These are phyloP conservation scores for Urtica urens DNA, from an alignment of 306 rosid genomes.

Conservation along the genomic window DNA sequence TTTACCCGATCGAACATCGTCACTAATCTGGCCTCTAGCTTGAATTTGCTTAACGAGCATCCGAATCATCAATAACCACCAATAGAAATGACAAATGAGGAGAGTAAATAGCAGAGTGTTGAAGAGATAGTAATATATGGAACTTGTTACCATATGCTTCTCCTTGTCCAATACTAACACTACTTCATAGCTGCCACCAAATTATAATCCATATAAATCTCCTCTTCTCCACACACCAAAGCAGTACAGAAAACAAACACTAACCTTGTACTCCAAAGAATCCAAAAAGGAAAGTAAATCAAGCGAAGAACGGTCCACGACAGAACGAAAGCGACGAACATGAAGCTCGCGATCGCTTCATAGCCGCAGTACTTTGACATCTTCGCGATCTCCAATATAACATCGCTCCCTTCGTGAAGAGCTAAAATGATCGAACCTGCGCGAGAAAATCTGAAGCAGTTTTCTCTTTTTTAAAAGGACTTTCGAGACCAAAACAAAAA, in stretches of 20 bases:
- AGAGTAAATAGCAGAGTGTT: conserved; percentile 24
- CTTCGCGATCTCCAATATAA: conserved; percentile 24
- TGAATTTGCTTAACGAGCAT: conserved; percentile 24
- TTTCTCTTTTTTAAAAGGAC: not conserved
- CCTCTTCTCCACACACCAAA: too few species aligned
- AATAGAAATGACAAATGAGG: conserved; percentile 22
- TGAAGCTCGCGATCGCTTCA: conserved; percentile 15
- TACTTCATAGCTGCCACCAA: conserved; percentile 22
- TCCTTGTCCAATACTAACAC: conserved; percentile 21
- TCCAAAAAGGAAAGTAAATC: conserved; percentile 25
- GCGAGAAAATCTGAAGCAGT: conserved; percentile 17
- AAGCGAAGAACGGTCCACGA: conserved; percentile 28
- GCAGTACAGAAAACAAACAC: conserved; percentile 1
- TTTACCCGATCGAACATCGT: conserved; percentile 31
- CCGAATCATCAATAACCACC: conserved; percentile 26
- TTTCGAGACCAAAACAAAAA: not conserved
- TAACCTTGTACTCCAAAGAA: conserved; percentile 32
- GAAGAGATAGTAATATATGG: conserved; percentile 20
- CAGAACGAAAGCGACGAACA: conserved; percentile 15
- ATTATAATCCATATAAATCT: too few species aligned
- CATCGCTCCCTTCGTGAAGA: conserved; percentile 31
- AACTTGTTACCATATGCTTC: conserved; percentile 15
- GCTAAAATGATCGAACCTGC: conserved; percentile 27
- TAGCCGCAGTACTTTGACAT: conserved; percentile 26
- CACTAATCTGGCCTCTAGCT: conserved; percentile 19